Conservation (phyloP, 495 filamentous ascomycete genomes). For the Xylaria longipes region DNA sequence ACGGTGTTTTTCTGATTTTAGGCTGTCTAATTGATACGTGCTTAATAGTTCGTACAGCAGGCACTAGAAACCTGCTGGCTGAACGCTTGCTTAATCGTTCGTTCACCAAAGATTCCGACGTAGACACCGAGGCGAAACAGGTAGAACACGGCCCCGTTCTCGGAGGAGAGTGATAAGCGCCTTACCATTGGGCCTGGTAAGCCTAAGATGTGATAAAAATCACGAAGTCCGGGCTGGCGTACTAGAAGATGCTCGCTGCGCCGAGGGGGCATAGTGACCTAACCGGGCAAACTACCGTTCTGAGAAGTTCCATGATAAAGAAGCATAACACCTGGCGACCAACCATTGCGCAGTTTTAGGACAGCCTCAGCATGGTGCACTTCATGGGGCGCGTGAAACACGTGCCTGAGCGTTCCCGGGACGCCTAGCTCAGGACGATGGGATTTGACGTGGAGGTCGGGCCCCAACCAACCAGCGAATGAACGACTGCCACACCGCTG, state of each 20-base stretch:
- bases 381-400: constrained; percentile 27
- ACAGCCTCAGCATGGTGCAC: constrained; percentile 22
- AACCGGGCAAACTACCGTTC: constrained; percentile 21
- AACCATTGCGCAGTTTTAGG: constrained; percentile 26
- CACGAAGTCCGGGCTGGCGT: not conserved
- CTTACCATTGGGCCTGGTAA: constrained; percentile 21
- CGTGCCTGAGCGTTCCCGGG: constrained; percentile 28
- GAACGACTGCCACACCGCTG: constrained; percentile 39
- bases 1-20: not conserved
- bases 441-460: constrained; percentile 42
- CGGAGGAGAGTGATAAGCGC: constrained; percentile 23
- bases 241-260: constrained; percentile 12
- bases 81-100: not conserved
- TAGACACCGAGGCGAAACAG: constrained; percentile 1
- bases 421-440: constrained; percentile 22
- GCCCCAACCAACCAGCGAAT: constrained; percentile 41
- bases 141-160: constrained; percentile 9
- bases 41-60: not conserved
- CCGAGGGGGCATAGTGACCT: constrained; percentile 22
- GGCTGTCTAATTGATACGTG: not conserved
- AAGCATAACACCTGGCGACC: constrained; percentile 25
- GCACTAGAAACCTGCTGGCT: not conserved
- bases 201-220: constrained; percentile 2
- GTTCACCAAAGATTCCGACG: not conserved
- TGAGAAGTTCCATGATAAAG: constrained; percentile 19